Conservation (phyloP, 179 eudicot genomes). For the Camellia oleifera region DNA sequence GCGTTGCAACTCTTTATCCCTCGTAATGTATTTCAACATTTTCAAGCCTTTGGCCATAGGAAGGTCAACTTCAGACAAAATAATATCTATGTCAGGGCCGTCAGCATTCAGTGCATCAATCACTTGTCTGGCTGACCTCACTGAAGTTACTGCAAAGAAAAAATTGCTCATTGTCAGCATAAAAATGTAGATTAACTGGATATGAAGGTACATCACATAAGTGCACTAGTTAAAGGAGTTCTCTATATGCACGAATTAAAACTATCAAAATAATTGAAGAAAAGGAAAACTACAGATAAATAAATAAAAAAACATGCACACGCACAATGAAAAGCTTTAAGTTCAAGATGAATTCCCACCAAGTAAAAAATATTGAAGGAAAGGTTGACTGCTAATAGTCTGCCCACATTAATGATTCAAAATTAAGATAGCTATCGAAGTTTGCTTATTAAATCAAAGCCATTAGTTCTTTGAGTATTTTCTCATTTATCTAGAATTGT, state of each 20-base stretch:
- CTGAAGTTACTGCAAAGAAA: conserved; percentile 68
- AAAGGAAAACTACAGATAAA: neutral
- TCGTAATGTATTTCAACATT: conserved; percentile 83
- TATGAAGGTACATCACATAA: neutral
- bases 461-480: neutral
- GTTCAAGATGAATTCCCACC: neutral
- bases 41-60: conserved; percentile 91
- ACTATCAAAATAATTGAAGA: neutral
- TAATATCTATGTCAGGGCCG: conserved; percentile 87
- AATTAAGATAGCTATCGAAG: neutral
- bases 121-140: conserved; percentile 91
- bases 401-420: neutral
- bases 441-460: neutral
- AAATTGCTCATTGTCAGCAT: conserved; percentile 17
- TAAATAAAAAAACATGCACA: too few relatives aligned
- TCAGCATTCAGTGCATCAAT: conserved; percentile 96
- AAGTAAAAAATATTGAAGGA: neutral
- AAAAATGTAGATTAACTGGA: neutral
- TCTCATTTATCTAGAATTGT: neutral
- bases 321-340: neutral
- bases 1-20: conserved; percentile 74
- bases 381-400: neutral
- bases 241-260: neutral
- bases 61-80: conserved; percentile 93
- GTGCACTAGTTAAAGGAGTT: neutral